Evolutionary conservation across 2,329 filamentous ascomycete genomes (phyloP), one percentile per base, ranked within the genome.

Genomic region (Fusarium metavorans): DNA sequence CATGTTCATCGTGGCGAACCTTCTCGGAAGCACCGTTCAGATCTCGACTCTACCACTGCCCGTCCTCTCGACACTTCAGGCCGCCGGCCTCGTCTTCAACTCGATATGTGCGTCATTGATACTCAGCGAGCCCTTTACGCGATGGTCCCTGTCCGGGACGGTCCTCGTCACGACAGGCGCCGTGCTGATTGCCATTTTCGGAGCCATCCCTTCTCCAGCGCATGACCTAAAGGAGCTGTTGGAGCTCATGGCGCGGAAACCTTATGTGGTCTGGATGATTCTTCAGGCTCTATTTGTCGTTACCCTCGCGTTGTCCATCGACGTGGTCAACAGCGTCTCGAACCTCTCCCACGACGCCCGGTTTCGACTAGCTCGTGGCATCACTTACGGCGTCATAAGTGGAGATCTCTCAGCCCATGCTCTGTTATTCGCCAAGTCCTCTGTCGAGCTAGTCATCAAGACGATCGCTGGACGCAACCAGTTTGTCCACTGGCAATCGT

Each of bases 81-180:
- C 96, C 20, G 97, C 96, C 5, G 97, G 97, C 52, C 89, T 99
- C 65, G 97, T 99, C 72, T 99, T 99, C 88, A 99, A 99, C 87
- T 98, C 96, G 67, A 95, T 98, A 83, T 98, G 97, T 88, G 97
- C 97, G 71, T 97, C 95, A 52, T 86, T 98, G 67, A 94, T 98
- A 79, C 89, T 99, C 57, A 92, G 93, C 80, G 96, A 99, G 84
- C 94, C 95, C 6, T 99, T 98, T 84, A 98, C 97, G 62, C 91
- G 90, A 82, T 97, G 95, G 89, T 98, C 96, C n/a, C 88, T 97
- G 41, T 90, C 94, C 79, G 97, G 97, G 41, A 99, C 97, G 2
- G 79, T 97, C 62, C 90, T 99, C 59, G 97, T 98, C 48, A 96
- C 94, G 73, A 88, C 87, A 25, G 97, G 97, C 64, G 97, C 97